Evolutionary conservation across 2,329 filamentous ascomycete genomes (phyloP), one percentile per base, ranked within the genome.

Genomic region (Penicillium sp.): DNA sequence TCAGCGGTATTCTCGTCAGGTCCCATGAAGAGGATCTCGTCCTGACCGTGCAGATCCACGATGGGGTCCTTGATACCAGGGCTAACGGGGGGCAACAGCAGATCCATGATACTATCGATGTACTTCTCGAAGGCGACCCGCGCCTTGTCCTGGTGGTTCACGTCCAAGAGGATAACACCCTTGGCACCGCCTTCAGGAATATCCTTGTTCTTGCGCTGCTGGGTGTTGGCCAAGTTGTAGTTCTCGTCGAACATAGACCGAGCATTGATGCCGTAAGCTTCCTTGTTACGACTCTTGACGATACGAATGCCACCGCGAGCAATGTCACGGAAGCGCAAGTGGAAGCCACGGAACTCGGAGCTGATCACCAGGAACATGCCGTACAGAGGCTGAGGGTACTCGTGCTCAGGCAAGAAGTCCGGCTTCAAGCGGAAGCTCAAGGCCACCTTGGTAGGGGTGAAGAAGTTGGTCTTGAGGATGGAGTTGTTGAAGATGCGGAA

Each of bases 191-290:
- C 94, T 77, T 99, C 94, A 2, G 94, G 94, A 47, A 99, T 99
- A 67, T 99, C 94, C 80, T 99, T 99, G 82, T 99, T 99, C 84
- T 99, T 99, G 69, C 94, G 90, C 77, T 99, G 94, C 76, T 99
- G 94, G 0, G 94, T 99, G 75, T 95, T 97, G 60, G 94, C 93
- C 56, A 99, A 83, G 59, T 94, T 95, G 76, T 99, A 99, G 76
- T 99, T 99, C 78, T 99, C 94, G 65, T 99, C 94, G 66, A 99
- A 99, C 58, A 99, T 82, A 52, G 91, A 96, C 54, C 94, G 88
- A 34, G 92, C 92, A 70, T 99, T 99, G 80, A 97, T 97, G 56
- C 87, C 84, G 70, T 96, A 99, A 2, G 92, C 90, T 74, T 99
- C 94, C 73, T 91, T 90, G 76, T 92, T 96, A 65, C 94, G 85